Evolutionary conservation across 139 green algal species (phyloP), one percentile per base, ranked within the genome.

Genomic region (Chlorella sorokiniana): DNA sequence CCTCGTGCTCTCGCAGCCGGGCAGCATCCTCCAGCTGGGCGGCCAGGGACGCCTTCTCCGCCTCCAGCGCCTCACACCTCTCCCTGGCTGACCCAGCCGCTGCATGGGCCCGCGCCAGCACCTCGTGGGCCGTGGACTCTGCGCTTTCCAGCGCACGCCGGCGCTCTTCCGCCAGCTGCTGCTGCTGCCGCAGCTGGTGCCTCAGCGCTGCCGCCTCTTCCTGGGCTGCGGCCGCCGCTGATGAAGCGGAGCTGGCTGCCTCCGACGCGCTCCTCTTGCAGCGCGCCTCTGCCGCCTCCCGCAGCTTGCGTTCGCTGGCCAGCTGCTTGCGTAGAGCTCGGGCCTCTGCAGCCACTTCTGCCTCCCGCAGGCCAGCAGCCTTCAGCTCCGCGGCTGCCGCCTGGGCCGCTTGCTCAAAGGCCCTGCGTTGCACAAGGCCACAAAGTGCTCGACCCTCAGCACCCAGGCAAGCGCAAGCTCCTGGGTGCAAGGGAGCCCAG

Each of bases 261-360:
- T 80, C 73, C 2, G 52, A 27, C 0, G 52, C 73, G 37, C 8
- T 29, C 54, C n/a, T 51, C 38, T 69, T 80, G 54, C 73, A 35
- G 38, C 73, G 73, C 16, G 29, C 35, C 61, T 81, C 75, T 25
- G 75, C 59, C 4, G 40, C 61, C 41, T 72, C 59, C 52, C 75
- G 75, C 40, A 41, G 75, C 59, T 71, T 71, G 40, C 59, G 59
- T 31, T 81, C 75, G n/a, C 61, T 40, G 3, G 59, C 40, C 59
- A 81, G 40, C 61, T 44, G 31, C 40, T 81, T 70, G 16, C 59
- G 59, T 11, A 81, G 59, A 2, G 20, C 22, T 2, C 27, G 35
- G 18, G 23, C 59, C 59, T 70, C 75, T 37, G 59, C n/a, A 25
- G 75, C 10, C 7, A n/a, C 75, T 7, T 81, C 75, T 31, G 68